These are phyloP conservation scores for Malassezia sympodialis DNA, from an alignment of 1,284 basidiomycete species.

Conservation along the genomic window DNA sequence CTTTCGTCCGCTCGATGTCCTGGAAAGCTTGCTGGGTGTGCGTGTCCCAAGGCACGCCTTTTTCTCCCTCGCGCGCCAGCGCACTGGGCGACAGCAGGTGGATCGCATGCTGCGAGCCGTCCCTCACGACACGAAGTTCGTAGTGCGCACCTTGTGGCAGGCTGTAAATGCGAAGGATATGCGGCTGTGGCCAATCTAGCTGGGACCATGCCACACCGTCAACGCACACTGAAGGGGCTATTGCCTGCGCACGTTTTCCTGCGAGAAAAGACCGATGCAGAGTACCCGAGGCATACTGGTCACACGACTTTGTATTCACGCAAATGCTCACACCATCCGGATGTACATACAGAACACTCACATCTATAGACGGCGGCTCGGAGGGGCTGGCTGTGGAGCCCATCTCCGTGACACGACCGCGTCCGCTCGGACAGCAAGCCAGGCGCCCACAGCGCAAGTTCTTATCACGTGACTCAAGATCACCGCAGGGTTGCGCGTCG, in stretches of 20 bases:
- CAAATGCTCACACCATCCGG: not conserved
- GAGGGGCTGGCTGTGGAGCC: not conserved
- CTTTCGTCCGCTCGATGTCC: not conserved
- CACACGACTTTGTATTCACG: not conserved
- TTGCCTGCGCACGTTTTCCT: not conserved
- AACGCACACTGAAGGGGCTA: not conserved
- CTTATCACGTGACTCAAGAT: constrained; percentile 10
- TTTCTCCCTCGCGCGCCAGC: not conserved
- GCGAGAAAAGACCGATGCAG: not conserved
- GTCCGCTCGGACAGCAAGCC: not conserved
- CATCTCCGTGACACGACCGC: not conserved
- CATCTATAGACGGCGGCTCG: not conserved
- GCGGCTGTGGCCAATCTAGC: not conserved
- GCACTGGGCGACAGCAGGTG: not conserved
- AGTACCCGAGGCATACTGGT: not conserved
- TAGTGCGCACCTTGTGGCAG: not conserved
- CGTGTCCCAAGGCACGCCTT: not conserved
- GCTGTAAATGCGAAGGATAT: not conserved
- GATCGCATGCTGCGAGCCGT: not conserved
- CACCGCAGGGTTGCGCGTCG: constrained; percentile 12
- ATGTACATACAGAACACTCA: not conserved
- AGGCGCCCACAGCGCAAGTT: not conserved
- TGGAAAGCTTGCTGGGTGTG: not conserved
- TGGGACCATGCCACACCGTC: not conserved
- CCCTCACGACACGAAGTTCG: not conserved